A percentile compares a stretch with the other conserved stretches of the same genome.
Evolutionary conservation across 106 monocot genomes (phyloP).

Genomic region (Dendrobium officinale): DNA sequence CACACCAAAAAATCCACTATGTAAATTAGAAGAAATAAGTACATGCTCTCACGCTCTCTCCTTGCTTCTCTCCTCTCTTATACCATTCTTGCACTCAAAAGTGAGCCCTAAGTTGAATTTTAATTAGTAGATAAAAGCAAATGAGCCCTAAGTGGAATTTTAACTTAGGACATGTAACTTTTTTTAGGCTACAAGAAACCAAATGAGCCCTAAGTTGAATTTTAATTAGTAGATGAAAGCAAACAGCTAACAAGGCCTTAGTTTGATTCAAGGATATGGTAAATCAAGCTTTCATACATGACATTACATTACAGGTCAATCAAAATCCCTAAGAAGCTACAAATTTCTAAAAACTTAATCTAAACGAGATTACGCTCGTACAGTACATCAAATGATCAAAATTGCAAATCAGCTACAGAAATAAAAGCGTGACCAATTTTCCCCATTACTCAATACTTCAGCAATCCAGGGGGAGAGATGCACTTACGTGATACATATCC

Average conservation of each 20-base stretch:
- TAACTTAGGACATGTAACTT: not conserved
- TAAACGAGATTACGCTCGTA: not conserved
- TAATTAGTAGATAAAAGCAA: not conserved
- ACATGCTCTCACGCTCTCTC: too few relatives aligned
- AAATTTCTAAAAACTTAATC: not conserved
- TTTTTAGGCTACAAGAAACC: too few relatives aligned
- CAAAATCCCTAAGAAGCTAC: not conserved
- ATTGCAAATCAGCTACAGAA: not conserved
- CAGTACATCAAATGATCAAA: not conserved
- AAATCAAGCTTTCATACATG: not conserved
- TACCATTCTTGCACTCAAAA: too few relatives aligned
- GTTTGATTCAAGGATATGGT: not conserved
- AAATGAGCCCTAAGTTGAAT: not conserved
- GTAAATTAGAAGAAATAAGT: too few relatives aligned
- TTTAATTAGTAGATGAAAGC: not conserved
- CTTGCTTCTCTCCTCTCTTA: too few relatives aligned
- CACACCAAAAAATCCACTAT: too few relatives aligned
- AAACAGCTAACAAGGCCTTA: not conserved
- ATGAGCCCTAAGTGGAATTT: not conserved
- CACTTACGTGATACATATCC: constrained; percentile 60
- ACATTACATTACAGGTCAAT: not conserved
- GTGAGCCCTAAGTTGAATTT: not conserved
- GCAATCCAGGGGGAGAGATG: not conserved
- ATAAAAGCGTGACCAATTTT: not conserved
- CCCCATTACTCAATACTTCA: not conserved